Percentiles rank a stretch among this genome's conserved stretches.
phyloP scores from a whole-genome alignment of 2,329 filamentous ascomycete genomes.

The Lasiodiplodia theobromae region DNA sequence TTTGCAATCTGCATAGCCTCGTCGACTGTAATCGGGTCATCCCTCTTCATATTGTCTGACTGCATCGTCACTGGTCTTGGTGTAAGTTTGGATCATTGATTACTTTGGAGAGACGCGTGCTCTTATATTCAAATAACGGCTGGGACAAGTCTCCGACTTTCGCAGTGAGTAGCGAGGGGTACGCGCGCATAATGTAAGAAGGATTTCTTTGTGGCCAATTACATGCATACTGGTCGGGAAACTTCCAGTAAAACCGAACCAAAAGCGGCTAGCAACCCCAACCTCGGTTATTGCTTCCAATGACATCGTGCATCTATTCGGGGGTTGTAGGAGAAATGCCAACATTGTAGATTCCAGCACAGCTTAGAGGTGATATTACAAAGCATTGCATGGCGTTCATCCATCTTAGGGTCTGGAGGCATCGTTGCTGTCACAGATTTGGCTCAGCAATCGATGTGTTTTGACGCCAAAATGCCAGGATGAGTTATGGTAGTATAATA shows the following conservation, averaged over 20 bases:
- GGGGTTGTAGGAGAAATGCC: background rate
- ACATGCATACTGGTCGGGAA: background rate
- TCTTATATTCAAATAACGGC: background rate
- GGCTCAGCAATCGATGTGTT: too few relatives aligned
- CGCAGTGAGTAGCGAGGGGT: too few relatives aligned
- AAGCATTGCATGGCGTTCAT: too few relatives aligned
- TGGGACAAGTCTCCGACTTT: too few relatives aligned
- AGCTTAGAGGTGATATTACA: too few relatives aligned
- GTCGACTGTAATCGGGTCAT: background rate
- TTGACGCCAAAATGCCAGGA: too few relatives aligned
- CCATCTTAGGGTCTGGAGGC: too few relatives aligned
- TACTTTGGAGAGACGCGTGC: background rate
- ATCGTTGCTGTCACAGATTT: too few relatives aligned
- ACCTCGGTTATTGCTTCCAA: background rate
- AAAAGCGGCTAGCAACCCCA: background rate
- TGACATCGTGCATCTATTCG: background rate
- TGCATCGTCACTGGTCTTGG: background rate
- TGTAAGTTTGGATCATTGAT: background rate
- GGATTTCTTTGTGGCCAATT: too few relatives aligned
- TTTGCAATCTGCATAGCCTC: background rate
- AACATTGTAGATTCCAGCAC: background rate
- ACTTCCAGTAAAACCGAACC: background rate
- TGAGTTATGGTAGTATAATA: too few relatives aligned
- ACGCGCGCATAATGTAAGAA: too few relatives aligned
- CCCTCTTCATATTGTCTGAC: background rate